Percentiles rank a stretch among this genome's conserved stretches.
Conservation (phyloP, 2,329 filamentous ascomycete genomes). For the Colletotrichum noveboracense region DNA sequence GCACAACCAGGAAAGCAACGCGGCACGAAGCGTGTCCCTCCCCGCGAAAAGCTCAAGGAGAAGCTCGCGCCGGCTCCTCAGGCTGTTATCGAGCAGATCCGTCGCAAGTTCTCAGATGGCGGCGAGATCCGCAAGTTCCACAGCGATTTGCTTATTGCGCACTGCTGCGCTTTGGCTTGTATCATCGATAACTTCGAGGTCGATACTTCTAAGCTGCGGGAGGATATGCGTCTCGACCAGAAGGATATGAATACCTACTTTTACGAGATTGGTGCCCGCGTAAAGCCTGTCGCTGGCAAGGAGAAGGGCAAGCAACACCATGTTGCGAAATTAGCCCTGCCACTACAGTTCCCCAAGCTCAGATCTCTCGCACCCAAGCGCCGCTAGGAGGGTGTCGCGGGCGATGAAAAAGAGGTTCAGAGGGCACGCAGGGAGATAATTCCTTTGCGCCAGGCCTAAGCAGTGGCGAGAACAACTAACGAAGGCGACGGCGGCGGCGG, state of each 20-base stretch:
- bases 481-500: background rate
- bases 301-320: conserved; percentile 60
- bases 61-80: conserved; percentile 63
- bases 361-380: conserved; percentile 31
- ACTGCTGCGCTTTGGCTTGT: conserved; percentile 74
- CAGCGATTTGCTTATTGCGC: conserved; percentile 73
- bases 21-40: conserved; percentile 58
- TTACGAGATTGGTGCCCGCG: conserved; percentile 74
- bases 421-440: background rate
- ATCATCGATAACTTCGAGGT: conserved; percentile 77
- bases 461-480: background rate
- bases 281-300: conserved; percentile 65
- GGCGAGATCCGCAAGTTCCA: conserved; percentile 74
- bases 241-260: conserved; percentile 76
- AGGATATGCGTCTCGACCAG: conserved; percentile 75
- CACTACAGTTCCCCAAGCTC: conserved; percentile 81
- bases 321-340: conserved; percentile 76
- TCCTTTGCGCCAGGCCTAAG: background rate
- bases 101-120: conserved; percentile 70
- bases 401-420: background rate
- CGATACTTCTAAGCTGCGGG: conserved; percentile 71
- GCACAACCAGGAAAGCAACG: conserved; percentile 52
- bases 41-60: conserved; percentile 65
- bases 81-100: conserved; percentile 68
- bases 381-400: conserved; percentile 7